Base-by-base conservation (phyloP, 1,284 basidiomycete species). In the Ceratobasidium sp. region DNA sequence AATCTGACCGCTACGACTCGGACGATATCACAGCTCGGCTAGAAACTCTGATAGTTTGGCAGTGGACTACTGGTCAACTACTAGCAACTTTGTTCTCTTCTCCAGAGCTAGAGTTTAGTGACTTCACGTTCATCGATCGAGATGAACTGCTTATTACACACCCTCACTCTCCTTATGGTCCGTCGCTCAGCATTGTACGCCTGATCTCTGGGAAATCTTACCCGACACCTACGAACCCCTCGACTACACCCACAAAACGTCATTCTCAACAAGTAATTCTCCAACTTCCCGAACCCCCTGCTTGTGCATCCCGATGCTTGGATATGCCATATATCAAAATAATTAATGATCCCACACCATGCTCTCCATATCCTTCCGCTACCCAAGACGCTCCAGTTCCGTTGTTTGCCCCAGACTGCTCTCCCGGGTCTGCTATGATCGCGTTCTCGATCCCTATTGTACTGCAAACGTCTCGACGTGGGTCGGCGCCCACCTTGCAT, bases 51-150 rank as follows among this genome's bases (percentile, higher is more conserved):
- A 48, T 46, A 2, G 26, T 74, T n/a, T 74, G 71, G 71, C 44
- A 64, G 26, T 74, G 71, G 71, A 74, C 71, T 10, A 74, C 48
- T 26, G 61, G 71, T 28, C 71, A 65, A 65, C 59, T 26, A 46
- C n/a, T 74, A 26, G 44, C 50, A n/a, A 50, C 28, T 6, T 42
- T 74, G 1, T 26, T n/a, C 2, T 33, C 59, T 23, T 10, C 44
- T 9, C 54, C 52, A 6, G 48, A 73, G 13, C 26, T 52, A 46
- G 26, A 40, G 15, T 62, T 64, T 46, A 56, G 59, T 38, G 71
- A 74, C 61, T 74, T 62, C 17, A 50, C 71, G 6, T 74, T 74
- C 38, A 33, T 74, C 33, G 46, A 44, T 12, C 42, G 71, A 56
- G 44, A 65, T 0, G 42, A 46, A 20, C 1, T 74, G 13, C 61